Evolutionary conservation across 164 flowering plant species (phyloP).

Genomic region (Litsea cubeba): DNA sequence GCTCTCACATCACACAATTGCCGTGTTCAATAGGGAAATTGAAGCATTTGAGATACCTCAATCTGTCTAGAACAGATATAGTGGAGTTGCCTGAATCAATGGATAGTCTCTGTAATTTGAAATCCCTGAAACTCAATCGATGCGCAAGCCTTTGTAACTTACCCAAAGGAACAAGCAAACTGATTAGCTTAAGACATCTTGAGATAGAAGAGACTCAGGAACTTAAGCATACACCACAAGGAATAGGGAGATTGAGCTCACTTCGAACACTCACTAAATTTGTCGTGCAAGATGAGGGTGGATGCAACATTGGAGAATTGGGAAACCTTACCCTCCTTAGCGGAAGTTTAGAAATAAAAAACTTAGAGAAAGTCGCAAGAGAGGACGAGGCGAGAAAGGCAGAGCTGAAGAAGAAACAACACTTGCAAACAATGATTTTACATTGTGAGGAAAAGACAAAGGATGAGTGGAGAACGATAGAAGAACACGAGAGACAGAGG

Average conservation of each 20-base stretch:
- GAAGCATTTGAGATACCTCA: slow-evolving; percentile 8
- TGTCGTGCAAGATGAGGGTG: background rate
- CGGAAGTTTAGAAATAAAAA: background rate
- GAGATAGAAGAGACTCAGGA: background rate
- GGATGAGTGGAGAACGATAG: background rate
- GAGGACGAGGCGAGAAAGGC: background rate
- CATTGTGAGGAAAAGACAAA: background rate
- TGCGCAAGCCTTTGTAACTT: background rate
- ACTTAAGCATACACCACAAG: background rate
- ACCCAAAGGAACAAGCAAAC: background rate
- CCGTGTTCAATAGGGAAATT: slow-evolving; percentile 1
- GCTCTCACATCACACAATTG: background rate
- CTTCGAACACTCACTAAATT: slow-evolving; percentile 3
- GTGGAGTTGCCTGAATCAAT: slow-evolving; percentile 17
- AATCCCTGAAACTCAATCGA: background rate
- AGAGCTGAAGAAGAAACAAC: background rate
- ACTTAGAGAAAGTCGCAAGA: slow-evolving; percentile 2
- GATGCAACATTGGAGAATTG: slow-evolving; percentile 5
- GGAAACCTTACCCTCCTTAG: background rate
- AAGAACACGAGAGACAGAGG: background rate
- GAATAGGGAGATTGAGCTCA: slow-evolving; percentile 1
- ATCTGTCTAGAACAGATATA: background rate
- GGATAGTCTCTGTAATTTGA: background rate
- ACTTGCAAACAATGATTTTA: background rate
- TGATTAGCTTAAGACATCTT: slow-evolving; percentile 7